Base-by-base conservation (phyloP, 768 basidiomycete genomes). In the Boletus bicolor region DNA sequence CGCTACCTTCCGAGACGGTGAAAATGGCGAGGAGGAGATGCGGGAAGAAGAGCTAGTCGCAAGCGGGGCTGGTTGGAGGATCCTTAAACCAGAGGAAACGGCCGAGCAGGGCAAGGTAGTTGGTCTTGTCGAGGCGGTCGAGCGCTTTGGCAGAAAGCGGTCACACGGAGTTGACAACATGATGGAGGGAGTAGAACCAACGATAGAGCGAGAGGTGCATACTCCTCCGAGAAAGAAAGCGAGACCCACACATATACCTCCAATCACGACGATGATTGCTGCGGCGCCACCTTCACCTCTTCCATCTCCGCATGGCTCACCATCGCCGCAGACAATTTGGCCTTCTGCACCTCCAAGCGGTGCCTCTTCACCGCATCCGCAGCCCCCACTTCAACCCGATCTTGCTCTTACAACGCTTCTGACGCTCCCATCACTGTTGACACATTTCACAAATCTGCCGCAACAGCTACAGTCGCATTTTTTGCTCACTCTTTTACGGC, bases 381-480 rank as follows among this genome's bases (percentile, higher is more conserved):
- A 83, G 62, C 79, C 84, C 11, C 91, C 91, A 2, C 68, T 93
- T 35, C 89, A 92, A 67, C 89, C 91, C 7, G 91, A 93, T 71
- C 71, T 91, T 38, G 81, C 90, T 12, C 73, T 98, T 14, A 86
- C 91, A 7, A 87, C 93, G 0, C 84, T 99, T 39, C 73, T 96
- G 53, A 87, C 96, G 0, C 82, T 99, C 0, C 94, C 95, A 1
- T 79, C 85, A 2, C 77, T 99, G 37, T 80, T 97, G 14, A 72
- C 81, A 7, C 89, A 94, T 60, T 98, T 94, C 73, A 84, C 84
- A 30, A 78, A 72, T 51, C 79, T 98, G 26, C 93, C 95, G 1
- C 78, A 87, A 10, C 79, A 84, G 8, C 76, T 98, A 12, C 96
- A 98, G 74, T 93, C 93, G 5, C 94, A 98, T 71, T 85, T 97